phyloP scores from a whole-genome alignment of 805 yeast species.

The Spathaspora passalidarum region DNA sequence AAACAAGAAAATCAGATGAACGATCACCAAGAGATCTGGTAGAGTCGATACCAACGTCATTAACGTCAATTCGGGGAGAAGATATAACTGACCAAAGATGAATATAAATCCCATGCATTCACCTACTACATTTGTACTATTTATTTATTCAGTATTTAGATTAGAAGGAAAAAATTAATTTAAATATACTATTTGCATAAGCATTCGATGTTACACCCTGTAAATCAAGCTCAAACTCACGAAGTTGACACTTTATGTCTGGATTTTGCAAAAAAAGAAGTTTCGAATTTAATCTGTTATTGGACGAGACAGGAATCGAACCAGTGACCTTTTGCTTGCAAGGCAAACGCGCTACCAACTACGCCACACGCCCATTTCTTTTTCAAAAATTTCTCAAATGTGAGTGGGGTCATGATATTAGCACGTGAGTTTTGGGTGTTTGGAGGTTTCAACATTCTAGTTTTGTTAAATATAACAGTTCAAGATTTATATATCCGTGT shows the following conservation, averaged over 20 bases:
- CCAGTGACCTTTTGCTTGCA: constrained; percentile 78
- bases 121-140: too few species aligned
- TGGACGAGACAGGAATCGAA: constrained; percentile 80
- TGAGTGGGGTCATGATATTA: not conserved
- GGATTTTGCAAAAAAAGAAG: constrained; percentile 16
- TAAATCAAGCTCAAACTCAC: not conserved
- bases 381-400: not conserved
- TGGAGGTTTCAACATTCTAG: not conserved
- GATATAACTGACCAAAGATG: not conserved
- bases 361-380: constrained; percentile 67
- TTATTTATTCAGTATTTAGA: too few species aligned
- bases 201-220: not conserved
- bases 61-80: not conserved
- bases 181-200: not conserved
- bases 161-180: too few species aligned
- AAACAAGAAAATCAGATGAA: not conserved
- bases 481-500: not conserved
- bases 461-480: not conserved
- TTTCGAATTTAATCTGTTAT: constrained; percentile 6
- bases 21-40: not conserved
- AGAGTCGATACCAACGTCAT: not conserved
- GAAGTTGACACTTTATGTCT: not conserved
- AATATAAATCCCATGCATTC: not conserved
- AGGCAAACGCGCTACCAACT: constrained; percentile 82
- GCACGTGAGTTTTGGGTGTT: too few species aligned